Percentiles rank a stretch among this genome's conserved stretches.
Evolutionary conservation across 495 filamentous ascomycete genomes (phyloP).

Genomic region (Neurospora hispaniola): DNA sequence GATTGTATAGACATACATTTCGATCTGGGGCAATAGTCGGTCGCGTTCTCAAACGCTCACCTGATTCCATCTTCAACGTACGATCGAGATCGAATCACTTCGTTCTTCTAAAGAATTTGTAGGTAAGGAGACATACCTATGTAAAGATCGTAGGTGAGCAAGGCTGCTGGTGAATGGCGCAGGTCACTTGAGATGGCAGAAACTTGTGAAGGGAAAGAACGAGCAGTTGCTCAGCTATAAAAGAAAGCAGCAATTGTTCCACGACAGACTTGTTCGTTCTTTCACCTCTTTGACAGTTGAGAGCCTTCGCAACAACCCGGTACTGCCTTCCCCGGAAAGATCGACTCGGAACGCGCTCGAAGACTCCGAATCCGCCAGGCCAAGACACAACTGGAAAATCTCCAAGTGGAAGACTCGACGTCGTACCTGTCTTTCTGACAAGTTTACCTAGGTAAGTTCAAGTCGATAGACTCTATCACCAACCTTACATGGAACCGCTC

Average conservation of each 20-base stretch:
- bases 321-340: background rate
- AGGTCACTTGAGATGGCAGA: background rate
- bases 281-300: background rate
- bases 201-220: background rate
- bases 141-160: background rate
- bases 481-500: background rate
- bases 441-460: background rate
- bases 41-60: background rate
- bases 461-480: background rate
- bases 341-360: background rate
- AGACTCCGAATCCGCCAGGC: background rate
- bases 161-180: background rate
- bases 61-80: background rate
- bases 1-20: background rate
- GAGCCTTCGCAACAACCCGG: background rate
- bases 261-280: background rate
- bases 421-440: background rate
- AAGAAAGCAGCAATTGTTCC: background rate
- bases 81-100: background rate
- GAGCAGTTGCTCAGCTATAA: background rate
- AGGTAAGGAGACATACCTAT: background rate
- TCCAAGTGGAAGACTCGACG: background rate
- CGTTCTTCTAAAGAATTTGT: background rate
- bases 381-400: background rate
- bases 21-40: background rate